These are phyloP conservation scores for Gossypium schwendimanii DNA, from an alignment of 441 rosid genomes.

Conservation along the genomic window DNA sequence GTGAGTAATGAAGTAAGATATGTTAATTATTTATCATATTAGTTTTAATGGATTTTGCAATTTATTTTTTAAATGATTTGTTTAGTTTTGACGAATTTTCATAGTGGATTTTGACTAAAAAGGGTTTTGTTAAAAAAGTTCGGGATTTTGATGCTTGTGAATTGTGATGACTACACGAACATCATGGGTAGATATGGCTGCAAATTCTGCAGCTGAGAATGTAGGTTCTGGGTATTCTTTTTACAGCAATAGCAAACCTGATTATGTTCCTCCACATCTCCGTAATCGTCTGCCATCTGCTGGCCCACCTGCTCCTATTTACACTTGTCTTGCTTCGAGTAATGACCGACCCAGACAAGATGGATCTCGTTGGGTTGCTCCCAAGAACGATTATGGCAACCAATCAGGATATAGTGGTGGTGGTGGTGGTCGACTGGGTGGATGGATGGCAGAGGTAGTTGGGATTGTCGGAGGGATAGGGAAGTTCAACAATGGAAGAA, in stretches of 20 bases:
- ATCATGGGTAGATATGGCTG: slow-evolving; percentile 86
- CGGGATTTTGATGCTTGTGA: slow-evolving; percentile 9
- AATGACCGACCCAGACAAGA: slow-evolving; percentile 32
- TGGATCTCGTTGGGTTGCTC: slow-evolving; percentile 38
- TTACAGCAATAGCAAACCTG: slow-evolving; percentile 36
- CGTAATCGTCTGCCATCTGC: slow-evolving; percentile 41
- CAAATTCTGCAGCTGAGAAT: slow-evolving; percentile 61
- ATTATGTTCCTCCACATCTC: slow-evolving; percentile 78
- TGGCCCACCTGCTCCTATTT: slow-evolving; percentile 40
- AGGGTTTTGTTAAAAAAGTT: slow-evolving; percentile 13
- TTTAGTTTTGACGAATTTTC: slow-evolving; percentile 11
- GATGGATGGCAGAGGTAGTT: slow-evolving; percentile 47
- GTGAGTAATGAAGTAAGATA: background rate
- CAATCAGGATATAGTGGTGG: slow-evolving; percentile 28
- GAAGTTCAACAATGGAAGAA: slow-evolving; percentile 37
- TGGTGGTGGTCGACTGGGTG: slow-evolving; percentile 39
- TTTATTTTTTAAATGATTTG: background rate
- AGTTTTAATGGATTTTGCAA: background rate
- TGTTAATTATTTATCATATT: background rate
- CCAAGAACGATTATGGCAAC: slow-evolving; percentile 28
- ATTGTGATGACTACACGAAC: slow-evolving; percentile 45
- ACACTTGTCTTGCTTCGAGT: slow-evolving; percentile 32
- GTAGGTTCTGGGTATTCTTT: slow-evolving; percentile 28
- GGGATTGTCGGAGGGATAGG: slow-evolving; percentile 55
- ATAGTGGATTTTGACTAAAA: background rate